Base-by-base conservation (phyloP, 805 yeast genomes). In the Wickerhamomyces kurtzmanii region DNA sequence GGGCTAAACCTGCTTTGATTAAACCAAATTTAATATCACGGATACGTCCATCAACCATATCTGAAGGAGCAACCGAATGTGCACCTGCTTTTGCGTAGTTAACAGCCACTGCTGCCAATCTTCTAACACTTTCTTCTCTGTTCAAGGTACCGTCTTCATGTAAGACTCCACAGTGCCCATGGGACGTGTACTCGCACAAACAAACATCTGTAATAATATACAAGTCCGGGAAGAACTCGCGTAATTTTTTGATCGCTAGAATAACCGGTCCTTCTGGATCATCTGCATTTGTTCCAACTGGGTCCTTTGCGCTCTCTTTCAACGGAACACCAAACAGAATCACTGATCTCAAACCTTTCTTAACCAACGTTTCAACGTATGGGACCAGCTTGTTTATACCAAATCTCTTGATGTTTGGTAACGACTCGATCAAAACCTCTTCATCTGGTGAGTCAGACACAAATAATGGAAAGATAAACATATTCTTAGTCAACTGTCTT, bases 51-150 rank as follows among this genome's bases (percentile, higher is more conserved):
- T 91, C 98, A 46, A 87, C 76, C 97, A 91, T 91, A 51, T 91
- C 98, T 11, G 93, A 79, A 9, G 98, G 98, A 3, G 97, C 96
- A 18, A 91, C 94, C 32, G 85, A 80, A 50, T 91, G 69, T 3
- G 96, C 96, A 31, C 98, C 98, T 1, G 97, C 97, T 43, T 67
- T 71, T 18, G 96, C 97, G 50, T 91, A 91, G 52, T 84, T 86
- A 7, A 82, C 93, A 1, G 97, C 95, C 14, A 91, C 96, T 4
- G 89, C 87, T 3, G 94, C 96, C 26, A 91, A 68, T 51, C 98
- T 70, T 40, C 74, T 65, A 8, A 82, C 94, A 10, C 89, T 72
- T 29, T 57, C 51, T 30, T 75, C 81, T 31, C 94, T 68, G 49
- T 81, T 78, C 44, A 91, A 71, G 8, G 82, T 49, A 6, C 97